Evolutionary conservation across 2,329 filamentous ascomycete species (phyloP).

Genomic region (Verruconis gallopava): DNA sequence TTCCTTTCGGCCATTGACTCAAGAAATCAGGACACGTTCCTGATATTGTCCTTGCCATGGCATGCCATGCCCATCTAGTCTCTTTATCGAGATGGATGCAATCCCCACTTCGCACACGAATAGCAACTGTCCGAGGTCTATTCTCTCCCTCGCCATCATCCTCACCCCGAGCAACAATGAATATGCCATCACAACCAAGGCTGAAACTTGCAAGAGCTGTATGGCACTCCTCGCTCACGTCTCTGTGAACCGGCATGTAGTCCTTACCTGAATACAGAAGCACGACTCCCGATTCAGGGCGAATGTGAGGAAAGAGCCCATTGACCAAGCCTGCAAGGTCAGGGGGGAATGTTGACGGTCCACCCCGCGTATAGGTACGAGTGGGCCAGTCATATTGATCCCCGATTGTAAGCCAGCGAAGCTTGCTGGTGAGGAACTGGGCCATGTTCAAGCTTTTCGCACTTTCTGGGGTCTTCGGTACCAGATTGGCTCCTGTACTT

Average conservation of each 20-base stretch:
- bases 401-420: conserved; percentile 89
- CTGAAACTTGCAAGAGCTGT: conserved; percentile 73
- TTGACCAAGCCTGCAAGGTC: conserved; percentile 60
- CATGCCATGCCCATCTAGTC: conserved; percentile 87
- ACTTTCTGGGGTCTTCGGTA: conserved; percentile 32
- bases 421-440: conserved; percentile 61
- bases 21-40: conserved; percentile 68
- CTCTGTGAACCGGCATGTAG: conserved; percentile 82
- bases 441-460: conserved; percentile 57
- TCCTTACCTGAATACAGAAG: conserved; percentile 88
- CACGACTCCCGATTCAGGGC: conserved; percentile 78
- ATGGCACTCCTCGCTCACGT: conserved; percentile 77
- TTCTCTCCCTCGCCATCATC: conserved; percentile 1
- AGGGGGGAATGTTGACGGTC: conserved; percentile 57
- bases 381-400: conserved; percentile 95
- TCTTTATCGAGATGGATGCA: conserved; percentile 77
- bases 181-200: conserved; percentile 80
- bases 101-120: conserved; percentile 72
- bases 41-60: conserved; percentile 73
- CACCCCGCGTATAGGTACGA: conserved; percentile 58
- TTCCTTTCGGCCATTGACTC: conserved; percentile 55
- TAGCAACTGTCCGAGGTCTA: conserved; percentile 20
- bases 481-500: conserved; percentile 40
- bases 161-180: conserved; percentile 57
- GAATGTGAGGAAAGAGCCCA: conserved; percentile 60